These are phyloP conservation scores for Pythium phragmiticola DNA, from an alignment of 352 stramenopile species.

Conservation along the genomic window DNA sequence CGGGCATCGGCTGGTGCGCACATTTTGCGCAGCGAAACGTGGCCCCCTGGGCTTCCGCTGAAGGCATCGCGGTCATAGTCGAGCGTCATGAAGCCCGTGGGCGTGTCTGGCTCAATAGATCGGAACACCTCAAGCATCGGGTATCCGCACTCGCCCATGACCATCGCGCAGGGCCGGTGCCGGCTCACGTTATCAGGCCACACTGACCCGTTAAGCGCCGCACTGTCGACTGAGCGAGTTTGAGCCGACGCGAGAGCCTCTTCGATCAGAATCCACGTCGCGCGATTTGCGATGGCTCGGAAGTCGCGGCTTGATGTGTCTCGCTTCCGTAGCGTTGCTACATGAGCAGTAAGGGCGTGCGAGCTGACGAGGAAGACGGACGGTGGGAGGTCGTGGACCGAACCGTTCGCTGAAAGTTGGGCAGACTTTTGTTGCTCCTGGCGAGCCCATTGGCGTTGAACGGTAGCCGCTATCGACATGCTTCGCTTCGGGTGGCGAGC, in stretches of 20 bases:
- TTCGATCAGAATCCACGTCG: constrained; percentile 30
- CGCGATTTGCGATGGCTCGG: constrained; percentile 18
- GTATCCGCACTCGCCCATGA: constrained; percentile 24
- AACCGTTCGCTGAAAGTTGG: too few species aligned
- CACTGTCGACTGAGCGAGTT: neutral
- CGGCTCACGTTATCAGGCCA: neutral
- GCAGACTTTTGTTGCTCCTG: neutral
- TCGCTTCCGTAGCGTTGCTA: constrained; percentile 24
- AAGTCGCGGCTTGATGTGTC: constrained; percentile 8
- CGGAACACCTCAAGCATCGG: constrained; percentile 31
- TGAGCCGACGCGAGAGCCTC: constrained; percentile 28
- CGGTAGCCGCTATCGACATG: constrained; percentile 22
- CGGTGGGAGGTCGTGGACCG: too few species aligned
- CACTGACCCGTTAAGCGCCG: neutral
- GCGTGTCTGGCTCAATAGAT: constrained; percentile 22
- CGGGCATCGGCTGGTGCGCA: constrained; percentile 23
- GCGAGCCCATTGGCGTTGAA: neutral
- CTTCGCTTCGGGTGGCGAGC: constrained; percentile 28
- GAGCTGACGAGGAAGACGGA: constrained; percentile 18
- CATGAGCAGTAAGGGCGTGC: constrained; percentile 13
- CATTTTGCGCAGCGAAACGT: constrained; percentile 16
- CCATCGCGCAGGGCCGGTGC: constrained; percentile 16
- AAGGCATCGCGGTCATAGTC: neutral
- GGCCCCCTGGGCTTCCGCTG: too few species aligned
- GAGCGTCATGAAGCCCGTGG: constrained; percentile 30